Percentiles rank a stretch among this genome's conserved stretches.
Conservation (phyloP, 2,329 filamentous ascomycete genomes). For the Aureobasidium sp. region DNA sequence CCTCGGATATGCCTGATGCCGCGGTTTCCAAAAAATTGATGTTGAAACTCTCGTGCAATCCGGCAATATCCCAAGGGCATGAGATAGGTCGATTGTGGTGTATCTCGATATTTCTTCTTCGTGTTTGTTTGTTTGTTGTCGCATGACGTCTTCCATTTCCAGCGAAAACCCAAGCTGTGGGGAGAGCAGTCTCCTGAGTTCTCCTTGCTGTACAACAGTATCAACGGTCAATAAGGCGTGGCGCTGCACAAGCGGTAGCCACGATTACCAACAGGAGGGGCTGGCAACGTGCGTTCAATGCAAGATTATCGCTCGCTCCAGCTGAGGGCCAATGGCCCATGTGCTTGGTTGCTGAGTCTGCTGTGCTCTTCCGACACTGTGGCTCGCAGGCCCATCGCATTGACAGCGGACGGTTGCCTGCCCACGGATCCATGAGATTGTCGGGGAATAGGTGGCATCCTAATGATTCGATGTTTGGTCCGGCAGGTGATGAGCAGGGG, state of each 20-base stretch:
- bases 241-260: slow-evolving; percentile 5
- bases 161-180: not conserved
- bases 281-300: slow-evolving; percentile 3
- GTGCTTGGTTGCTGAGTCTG: not conserved
- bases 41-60: not conserved
- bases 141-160: not conserved
- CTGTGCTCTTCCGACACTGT: not conserved
- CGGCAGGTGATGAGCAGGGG: slow-evolving; percentile 5
- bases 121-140: slow-evolving; percentile 5
- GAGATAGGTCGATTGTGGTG: not conserved
- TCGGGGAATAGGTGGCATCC: not conserved
- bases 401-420: slow-evolving; percentile 8
- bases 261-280: slow-evolving; percentile 8
- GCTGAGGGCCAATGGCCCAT: not conserved
- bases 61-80: not conserved
- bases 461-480: slow-evolving; percentile 1
- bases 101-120: not conserved
- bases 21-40: not conserved
- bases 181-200: not conserved
- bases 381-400: slow-evolving; percentile 4
- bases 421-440: not conserved
- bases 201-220: slow-evolving; percentile 5
- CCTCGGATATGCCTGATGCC: not conserved
- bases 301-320: slow-evolving; percentile 3
- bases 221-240: slow-evolving; percentile 9